These are phyloP conservation scores for Fraxinus floribunda DNA, from an alignment of 305 asterid species.

Conservation along the genomic window DNA sequence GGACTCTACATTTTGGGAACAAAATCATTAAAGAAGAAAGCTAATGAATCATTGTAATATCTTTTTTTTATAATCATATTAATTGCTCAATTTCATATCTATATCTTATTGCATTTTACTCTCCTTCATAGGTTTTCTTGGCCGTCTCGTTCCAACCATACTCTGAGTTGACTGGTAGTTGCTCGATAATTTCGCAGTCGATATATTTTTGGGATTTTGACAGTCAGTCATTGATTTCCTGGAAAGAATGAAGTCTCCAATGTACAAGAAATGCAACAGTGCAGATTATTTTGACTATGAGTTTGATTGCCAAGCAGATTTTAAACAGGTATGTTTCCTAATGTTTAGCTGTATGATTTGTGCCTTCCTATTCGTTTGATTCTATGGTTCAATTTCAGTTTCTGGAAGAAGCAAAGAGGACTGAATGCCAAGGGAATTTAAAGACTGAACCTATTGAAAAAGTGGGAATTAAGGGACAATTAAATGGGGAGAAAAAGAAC, in stretches of 20 bases:
- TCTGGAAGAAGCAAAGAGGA: constrained; percentile 63
- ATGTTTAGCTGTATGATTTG: neutral
- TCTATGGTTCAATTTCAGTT: constrained; percentile 38
- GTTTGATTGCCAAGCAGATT: constrained; percentile 63
- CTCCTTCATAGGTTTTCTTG: neutral
- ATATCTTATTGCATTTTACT: neutral
- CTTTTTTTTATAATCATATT: neutral
- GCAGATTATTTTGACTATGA: constrained; percentile 35
- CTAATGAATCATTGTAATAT: neutral
- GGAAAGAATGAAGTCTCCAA: constrained; percentile 46
- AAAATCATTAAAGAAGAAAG: neutral
- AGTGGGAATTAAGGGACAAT: constrained; percentile 23
- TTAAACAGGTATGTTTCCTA: constrained; percentile 42
- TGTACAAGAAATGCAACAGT: constrained; percentile 28
- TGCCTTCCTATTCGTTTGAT: neutral
- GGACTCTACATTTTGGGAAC: constrained; percentile 25
- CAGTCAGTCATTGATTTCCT: constrained; percentile 3
- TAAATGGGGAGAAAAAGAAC: constrained; percentile 32
- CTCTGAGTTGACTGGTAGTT: neutral
- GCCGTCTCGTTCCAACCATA: neutral
- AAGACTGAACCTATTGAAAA: constrained; percentile 18
- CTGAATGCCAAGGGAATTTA: constrained; percentile 14
- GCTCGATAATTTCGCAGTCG: neutral
- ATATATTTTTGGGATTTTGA: neutral
- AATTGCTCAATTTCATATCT: neutral